Evolutionary conservation across 106 monocot species (phyloP).

Genomic region (Alisma plantagoaquatica): DNA sequence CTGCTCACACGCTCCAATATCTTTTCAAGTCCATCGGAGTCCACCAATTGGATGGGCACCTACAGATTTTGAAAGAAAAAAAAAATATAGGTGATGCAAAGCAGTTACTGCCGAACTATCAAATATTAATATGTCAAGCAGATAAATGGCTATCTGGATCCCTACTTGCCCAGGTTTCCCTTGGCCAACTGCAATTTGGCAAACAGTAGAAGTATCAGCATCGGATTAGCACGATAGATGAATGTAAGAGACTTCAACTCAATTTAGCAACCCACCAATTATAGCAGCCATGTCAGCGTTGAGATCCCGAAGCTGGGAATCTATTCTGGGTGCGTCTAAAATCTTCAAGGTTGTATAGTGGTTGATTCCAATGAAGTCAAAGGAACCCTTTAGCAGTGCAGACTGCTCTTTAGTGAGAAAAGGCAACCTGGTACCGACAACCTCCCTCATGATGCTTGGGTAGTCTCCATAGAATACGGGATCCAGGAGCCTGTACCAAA

Average conservation of each 20-base stretch:
- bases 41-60: too few species aligned
- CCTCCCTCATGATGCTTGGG: constrained; percentile 2
- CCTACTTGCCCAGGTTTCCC: too few species aligned
- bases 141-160: too few species aligned
- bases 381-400: not conserved
- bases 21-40: constrained; percentile 37
- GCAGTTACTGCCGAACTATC: too few species aligned
- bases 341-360: not conserved
- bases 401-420: constrained; percentile 1
- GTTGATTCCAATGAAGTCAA: constrained; percentile 9
- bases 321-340: not conserved
- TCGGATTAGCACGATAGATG: too few species aligned
- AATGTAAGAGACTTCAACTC: too few species aligned
- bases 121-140: too few species aligned
- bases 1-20: constrained; percentile 30
- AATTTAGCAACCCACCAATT: too few species aligned
- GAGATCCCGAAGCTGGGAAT: not conserved
- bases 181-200: too few species aligned
- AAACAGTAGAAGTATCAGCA: too few species aligned
- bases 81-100: too few species aligned
- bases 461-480: constrained; percentile 9
- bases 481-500: constrained; percentile 5
- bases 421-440: not conserved
- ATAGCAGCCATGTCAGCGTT: constrained; percentile 11
- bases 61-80: too few species aligned